Evolutionary conservation across 1,139 yeast genomes (phyloP), one percentile per base, ranked within the genome.

Genomic region (Magnusiomyces suaveolens): DNA sequence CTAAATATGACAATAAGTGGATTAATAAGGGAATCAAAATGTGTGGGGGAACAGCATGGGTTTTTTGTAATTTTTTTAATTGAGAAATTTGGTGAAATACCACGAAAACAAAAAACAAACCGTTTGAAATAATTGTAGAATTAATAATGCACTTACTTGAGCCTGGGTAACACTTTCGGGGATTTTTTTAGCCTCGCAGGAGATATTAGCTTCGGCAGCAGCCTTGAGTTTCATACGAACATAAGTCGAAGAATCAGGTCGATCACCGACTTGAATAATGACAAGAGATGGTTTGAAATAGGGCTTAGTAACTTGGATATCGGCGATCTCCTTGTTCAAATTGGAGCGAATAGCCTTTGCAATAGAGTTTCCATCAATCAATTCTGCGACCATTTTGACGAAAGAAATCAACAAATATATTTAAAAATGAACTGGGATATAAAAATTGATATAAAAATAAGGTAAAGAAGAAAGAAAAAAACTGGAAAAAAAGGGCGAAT

Each of bases 141-240:
- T n/a, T n/a, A n/a, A n/a, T n/a, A n/a, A n/a, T n/a, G n/a, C n/a
- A n/a, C 64, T 43, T 48, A 55, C 58, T 50, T 69, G 70, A 20
- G 61, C 63, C 64, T 74, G 72, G 46, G 71, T 59, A 46, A 67
- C 66, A 46, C 74, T 71, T 59, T 82, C 94, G 20, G 87, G 81
- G 63, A 88, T 76, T 59, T 80, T 81, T 64, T 84, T 74, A 59
- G 87, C 76, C 52, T 80, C 76, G 68, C 95, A 89, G 36, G 75
- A 75, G 61, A 92, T 84, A 57, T 83, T 81, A 43, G 96, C 92
- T 66, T 87, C 94, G 26, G 59, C 62, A 36, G 97, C 96, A 29
- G 97, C 97, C 74, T 84, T 87, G 62, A 87, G 75, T 75, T 92
- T 92, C 96, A 92, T 90, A 62, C 84, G 82, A 56, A 92, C 97